These are phyloP conservation scores for Xylaria sp. DNA, from an alignment of 2,329 filamentous ascomycete genomes.

Conservation along the genomic window DNA sequence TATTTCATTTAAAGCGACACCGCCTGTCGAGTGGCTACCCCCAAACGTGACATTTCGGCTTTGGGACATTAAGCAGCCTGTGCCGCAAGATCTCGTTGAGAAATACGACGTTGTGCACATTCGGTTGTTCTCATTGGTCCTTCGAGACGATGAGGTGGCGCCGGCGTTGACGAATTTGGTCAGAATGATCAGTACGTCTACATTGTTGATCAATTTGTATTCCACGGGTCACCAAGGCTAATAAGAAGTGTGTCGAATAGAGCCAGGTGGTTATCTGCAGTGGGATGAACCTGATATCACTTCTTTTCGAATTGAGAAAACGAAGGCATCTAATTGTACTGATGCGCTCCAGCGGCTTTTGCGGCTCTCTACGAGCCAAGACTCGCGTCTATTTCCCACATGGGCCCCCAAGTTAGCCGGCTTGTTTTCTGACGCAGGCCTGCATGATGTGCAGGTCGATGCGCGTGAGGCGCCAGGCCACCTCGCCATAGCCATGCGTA, in stretches of 20 bases:
- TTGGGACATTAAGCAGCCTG: neutral
- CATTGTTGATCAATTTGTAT: no score
- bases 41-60: neutral
- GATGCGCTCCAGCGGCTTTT: neutral
- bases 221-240: no score
- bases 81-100: neutral
- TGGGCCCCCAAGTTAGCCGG: neutral
- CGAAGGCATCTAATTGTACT: neutral
- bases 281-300: neutral
- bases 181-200: no score
- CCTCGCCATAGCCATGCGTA: neutral
- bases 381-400: neutral
- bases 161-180: no score
- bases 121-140: neutral
- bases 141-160: neutral
- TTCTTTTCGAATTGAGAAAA: neutral
- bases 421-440: neutral
- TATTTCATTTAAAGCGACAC: neutral
- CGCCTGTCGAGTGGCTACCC: neutral
- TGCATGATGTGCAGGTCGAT: neutral
- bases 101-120: neutral
- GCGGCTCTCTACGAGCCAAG: neutral
- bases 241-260: no score
- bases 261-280: no score
- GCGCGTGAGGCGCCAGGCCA: neutral